Conservation (phyloP, 805 yeast species). For the Yueomyces sp. region DNA sequence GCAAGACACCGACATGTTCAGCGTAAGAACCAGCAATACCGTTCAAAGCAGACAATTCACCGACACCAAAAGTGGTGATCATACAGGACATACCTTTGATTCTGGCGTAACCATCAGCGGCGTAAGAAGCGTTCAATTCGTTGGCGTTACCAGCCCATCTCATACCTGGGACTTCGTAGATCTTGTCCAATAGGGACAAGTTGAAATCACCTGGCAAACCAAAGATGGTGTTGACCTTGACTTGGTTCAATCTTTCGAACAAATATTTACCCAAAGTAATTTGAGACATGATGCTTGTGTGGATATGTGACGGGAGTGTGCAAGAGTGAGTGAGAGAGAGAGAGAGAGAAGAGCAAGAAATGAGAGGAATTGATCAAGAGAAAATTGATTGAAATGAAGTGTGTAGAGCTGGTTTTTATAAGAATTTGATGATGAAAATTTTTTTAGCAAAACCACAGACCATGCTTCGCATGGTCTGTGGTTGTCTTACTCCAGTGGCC, state of each 20-base stretch:
- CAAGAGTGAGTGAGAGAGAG: too few species aligned
- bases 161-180: conserved; percentile 51
- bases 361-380: too few species aligned
- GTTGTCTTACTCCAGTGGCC: too few species aligned
- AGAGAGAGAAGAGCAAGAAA: too few species aligned
- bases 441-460: too few species aligned
- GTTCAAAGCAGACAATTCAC: conserved; percentile 68
- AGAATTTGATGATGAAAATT: too few species aligned
- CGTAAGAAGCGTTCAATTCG: conserved; percentile 63
- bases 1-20: conserved; percentile 72
- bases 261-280: not conserved
- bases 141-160: conserved; percentile 79
- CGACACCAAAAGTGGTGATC: conserved; percentile 79
- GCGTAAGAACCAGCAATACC: conserved; percentile 81
- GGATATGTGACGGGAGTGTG: not conserved
- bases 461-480: too few species aligned
- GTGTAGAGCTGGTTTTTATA: too few species aligned
- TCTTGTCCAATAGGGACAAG: conserved; percentile 45
- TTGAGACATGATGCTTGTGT: not conserved
- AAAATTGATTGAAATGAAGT: too few species aligned
- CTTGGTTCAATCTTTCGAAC: conserved; percentile 32
- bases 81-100: conserved; percentile 59
- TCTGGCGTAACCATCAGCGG: conserved; percentile 79
- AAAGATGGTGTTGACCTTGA: conserved; percentile 48
- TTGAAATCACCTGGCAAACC: conserved; percentile 71